Conservation (phyloP, 495 filamentous ascomycete genomes). For the Penicillium pulvis region DNA sequence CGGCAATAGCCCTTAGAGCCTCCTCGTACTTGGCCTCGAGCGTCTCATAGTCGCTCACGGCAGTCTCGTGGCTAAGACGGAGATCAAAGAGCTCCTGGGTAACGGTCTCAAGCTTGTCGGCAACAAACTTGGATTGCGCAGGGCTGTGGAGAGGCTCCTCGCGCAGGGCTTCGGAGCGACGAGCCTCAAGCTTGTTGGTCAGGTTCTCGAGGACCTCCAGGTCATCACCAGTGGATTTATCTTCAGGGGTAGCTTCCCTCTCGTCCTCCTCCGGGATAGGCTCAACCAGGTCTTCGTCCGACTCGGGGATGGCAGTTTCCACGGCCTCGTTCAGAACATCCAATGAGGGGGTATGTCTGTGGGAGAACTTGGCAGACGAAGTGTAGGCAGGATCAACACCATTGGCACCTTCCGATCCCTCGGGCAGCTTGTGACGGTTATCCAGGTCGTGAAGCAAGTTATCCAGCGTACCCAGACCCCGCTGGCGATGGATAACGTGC, state of each 20-base stretch:
- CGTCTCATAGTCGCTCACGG: conserved; percentile 76
- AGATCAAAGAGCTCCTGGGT: conserved; percentile 92
- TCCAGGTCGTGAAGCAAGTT: conserved; percentile 89
- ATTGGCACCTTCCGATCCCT: conserved; percentile 24
- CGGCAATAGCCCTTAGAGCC: conserved; percentile 75
- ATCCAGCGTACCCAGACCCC: conserved; percentile 92
- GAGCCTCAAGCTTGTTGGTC: conserved; percentile 32
- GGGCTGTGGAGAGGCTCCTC: conserved; percentile 59
- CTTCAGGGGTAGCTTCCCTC: conserved; percentile 26
- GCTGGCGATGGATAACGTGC: conserved; percentile 92
- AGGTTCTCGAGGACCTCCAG: conserved; percentile 36
- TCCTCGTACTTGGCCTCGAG: conserved; percentile 91
- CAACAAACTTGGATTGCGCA: conserved; percentile 80
- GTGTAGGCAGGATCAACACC: conserved; percentile 25
- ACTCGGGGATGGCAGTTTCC: conserved; percentile 56
- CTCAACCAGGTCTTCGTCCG: conserved; percentile 53
- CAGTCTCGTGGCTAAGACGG: conserved; percentile 83
- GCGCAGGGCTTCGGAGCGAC: conserved; percentile 19
- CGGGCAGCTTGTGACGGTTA: conserved; percentile 61
- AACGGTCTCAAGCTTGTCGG: conserved; percentile 89
- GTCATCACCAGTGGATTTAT: conserved; percentile 25
- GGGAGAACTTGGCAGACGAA: conserved; percentile 22
- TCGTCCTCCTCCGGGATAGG: conserved; percentile 53
- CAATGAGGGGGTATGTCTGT: conserved; percentile 42
- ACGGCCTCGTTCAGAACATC: conserved; percentile 52